phyloP scores from a whole-genome alignment of 495 filamentous ascomycete genomes.

The Hypoxylon lienhwacheense region DNA sequence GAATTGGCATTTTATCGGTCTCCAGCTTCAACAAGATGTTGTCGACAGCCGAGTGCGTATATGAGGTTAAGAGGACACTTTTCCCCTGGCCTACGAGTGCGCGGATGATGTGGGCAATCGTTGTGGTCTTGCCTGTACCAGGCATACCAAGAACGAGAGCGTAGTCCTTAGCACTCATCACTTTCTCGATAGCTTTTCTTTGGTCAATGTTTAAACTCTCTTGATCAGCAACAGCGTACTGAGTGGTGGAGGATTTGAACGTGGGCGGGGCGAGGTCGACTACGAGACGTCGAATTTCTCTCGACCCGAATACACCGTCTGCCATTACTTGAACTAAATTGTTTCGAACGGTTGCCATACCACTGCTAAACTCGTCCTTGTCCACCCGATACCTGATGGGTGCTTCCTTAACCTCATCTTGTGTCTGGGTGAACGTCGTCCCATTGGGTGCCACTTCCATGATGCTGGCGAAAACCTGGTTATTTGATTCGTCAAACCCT shows the following conservation, averaged over 20 bases:
- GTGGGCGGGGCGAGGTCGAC: slow-evolving; percentile 69
- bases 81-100: slow-evolving; percentile 87
- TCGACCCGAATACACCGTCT: slow-evolving; percentile 68
- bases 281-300: slow-evolving; percentile 73
- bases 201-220: slow-evolving; percentile 83
- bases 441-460: slow-evolving; percentile 76
- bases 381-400: slow-evolving; percentile 80
- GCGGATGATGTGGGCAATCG: slow-evolving; percentile 94
- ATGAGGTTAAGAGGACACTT: slow-evolving; percentile 88
- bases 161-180: slow-evolving; percentile 93
- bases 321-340: slow-evolving; percentile 93
- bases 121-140: slow-evolving; percentile 96
- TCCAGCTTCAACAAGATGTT: slow-evolving; percentile 94
- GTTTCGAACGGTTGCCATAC: slow-evolving; percentile 91
- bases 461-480: slow-evolving; percentile 87
- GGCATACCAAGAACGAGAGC: slow-evolving; percentile 96
- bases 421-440: slow-evolving; percentile 48
- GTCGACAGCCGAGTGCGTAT: slow-evolving; percentile 96
- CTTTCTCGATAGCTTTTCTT: slow-evolving; percentile 80
- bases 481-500: slow-evolving; percentile 71
- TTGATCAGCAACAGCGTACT: slow-evolving; percentile 57
- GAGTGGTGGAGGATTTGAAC: slow-evolving; percentile 67
- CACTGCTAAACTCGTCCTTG: slow-evolving; percentile 97
- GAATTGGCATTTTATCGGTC: slow-evolving; percentile 72
- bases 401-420: slow-evolving; percentile 52